phyloP scores from a whole-genome alignment of 2,329 filamentous ascomycete genomes.

The Aureobasidium sp. region DNA sequence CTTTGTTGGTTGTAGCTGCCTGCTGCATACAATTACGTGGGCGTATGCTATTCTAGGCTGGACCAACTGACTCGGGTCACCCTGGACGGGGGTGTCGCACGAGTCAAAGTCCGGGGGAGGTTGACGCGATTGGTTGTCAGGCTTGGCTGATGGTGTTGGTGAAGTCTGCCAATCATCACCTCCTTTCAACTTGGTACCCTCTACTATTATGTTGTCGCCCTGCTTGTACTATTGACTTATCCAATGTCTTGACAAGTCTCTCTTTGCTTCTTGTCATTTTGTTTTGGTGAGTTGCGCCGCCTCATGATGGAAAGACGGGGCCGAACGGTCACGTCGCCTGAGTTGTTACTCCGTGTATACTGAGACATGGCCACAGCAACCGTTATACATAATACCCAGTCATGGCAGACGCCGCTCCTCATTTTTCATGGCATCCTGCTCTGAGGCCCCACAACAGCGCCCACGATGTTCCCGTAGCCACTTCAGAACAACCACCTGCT shows the following conservation, averaged over 20 bases:
- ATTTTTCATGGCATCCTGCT: conserved; percentile 9
- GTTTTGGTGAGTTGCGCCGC: neutral
- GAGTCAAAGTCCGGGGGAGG: neutral
- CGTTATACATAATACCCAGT: conserved; percentile 1
- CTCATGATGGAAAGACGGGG: too few relatives aligned
- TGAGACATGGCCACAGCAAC: conserved; percentile 1
- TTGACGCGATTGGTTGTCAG: neutral
- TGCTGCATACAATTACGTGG: conserved; percentile 13
- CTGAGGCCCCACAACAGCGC: conserved; percentile 1
- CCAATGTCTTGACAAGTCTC: neutral
- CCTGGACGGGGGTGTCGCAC: neutral
- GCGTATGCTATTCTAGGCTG: neutral
- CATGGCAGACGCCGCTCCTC: neutral
- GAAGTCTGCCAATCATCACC: neutral
- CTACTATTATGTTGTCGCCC: neutral
- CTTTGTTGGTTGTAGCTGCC: neutral
- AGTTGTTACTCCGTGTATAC: neutral
- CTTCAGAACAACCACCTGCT: neutral
- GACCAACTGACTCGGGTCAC: neutral
- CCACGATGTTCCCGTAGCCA: neutral
- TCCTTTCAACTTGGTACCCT: neutral
- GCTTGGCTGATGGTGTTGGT: neutral
- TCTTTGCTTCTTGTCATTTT: neutral
- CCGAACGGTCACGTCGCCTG: neutral
- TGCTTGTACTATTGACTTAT: neutral